These are phyloP conservation scores for Saccharomyces hybrid DNA, from an alignment of 1,139 yeast species.

Conservation along the genomic window DNA sequence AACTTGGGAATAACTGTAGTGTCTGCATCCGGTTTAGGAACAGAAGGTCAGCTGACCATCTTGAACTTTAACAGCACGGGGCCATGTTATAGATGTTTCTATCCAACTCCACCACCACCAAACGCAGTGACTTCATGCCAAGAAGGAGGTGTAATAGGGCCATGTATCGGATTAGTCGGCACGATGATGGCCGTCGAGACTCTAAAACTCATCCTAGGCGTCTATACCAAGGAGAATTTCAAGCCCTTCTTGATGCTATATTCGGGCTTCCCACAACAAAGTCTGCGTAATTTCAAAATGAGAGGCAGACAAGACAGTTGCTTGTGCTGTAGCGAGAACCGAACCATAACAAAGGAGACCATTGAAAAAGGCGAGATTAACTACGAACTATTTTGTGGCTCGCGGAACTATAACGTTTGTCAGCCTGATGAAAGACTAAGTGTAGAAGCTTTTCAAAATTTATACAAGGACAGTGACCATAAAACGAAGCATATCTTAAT, in stretches of 20 bases:
- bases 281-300: conserved; percentile 70
- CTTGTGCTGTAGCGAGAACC: conserved; percentile 51
- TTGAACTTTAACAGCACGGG: conserved; percentile 62
- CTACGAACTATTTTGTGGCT: conserved; percentile 72
- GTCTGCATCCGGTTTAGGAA: conserved; percentile 84
- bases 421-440: conserved; percentile 42
- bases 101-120: conserved; percentile 86
- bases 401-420: conserved; percentile 42
- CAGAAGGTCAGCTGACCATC: conserved; percentile 84
- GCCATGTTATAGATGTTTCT: conserved; percentile 92
- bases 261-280: conserved; percentile 67
- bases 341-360: conserved; percentile 38
- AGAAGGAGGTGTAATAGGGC: conserved; percentile 94
- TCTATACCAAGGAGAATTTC: conserved; percentile 46
- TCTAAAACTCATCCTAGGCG: conserved; percentile 59
- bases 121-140: conserved; percentile 76
- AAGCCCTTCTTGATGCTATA: conserved; percentile 64
- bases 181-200: conserved; percentile 83
- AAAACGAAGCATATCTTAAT: conserved; percentile 36
- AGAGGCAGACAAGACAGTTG: conserved; percentile 59
- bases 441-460: conserved; percentile 38
- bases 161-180: conserved; percentile 90
- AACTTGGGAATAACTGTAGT: conserved; percentile 62
- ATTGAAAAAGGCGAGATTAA: conserved; percentile 47
- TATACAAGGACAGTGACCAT: conserved; percentile 10